A percentile compares a stretch with the other conserved stretches of the same genome.
Conservation (phyloP, 805 yeast genomes). For the Saccharomycopsis schoenii region DNA sequence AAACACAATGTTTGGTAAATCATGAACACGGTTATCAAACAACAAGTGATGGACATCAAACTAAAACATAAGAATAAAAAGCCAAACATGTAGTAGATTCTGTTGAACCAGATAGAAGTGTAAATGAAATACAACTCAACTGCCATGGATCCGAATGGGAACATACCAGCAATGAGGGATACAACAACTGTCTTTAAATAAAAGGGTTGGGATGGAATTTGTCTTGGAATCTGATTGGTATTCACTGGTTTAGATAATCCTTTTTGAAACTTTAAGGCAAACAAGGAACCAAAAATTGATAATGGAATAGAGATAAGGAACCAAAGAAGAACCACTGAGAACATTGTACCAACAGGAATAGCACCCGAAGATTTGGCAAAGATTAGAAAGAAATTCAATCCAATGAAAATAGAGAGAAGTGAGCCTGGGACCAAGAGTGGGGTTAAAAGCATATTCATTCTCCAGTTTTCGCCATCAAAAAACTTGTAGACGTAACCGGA, state of each 20-base stretch:
- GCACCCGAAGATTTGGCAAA: conserved; percentile 84
- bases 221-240: conserved; percentile 93
- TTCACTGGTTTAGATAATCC: conserved; percentile 64
- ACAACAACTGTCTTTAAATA: conserved; percentile 61
- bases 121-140: conserved; percentile 91
- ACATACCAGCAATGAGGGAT: conserved; percentile 71
- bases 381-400: conserved; percentile 74
- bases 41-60: conserved; percentile 74
- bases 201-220: conserved; percentile 87
- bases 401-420: conserved; percentile 51
- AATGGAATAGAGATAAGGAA: conserved; percentile 76
- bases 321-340: conserved; percentile 78
- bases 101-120: conserved; percentile 87
- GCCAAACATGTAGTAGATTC: conserved; percentile 95
- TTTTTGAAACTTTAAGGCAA: conserved; percentile 50
- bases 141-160: conserved; percentile 92
- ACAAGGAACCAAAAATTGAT: conserved; percentile 71
- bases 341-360: conserved; percentile 83
- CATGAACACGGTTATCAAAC: conserved; percentile 69
- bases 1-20: conserved; percentile 77
- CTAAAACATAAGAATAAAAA: conserved; percentile 81
- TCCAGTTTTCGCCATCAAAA: conserved; percentile 90
- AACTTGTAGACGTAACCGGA: conserved; percentile 79
- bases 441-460: conserved; percentile 69
- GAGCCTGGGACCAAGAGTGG: conserved; percentile 81